Evolutionary conservation across 192 early-diverging fungal genomes (phyloP), one percentile per base, ranked within the genome.

Genomic region (Umbelopsis ramanniana): DNA sequence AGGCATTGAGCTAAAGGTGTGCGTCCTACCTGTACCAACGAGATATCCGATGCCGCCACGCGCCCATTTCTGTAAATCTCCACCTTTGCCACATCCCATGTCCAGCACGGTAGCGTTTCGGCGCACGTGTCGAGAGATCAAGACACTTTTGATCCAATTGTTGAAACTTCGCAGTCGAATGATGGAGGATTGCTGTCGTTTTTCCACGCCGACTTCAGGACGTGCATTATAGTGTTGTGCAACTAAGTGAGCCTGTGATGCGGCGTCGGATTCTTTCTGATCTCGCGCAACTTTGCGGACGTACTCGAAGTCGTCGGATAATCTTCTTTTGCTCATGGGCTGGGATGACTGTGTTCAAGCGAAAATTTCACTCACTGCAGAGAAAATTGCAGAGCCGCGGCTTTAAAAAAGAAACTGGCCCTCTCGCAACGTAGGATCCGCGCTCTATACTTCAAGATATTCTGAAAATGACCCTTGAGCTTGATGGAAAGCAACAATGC

Each of bases 81-180:
- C 95, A 22, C 95, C 95, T 79, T 97, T 97, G 19, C 98, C 98
- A 79, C 95, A 97, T 11, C 95, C 94, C 55, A 97, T 83, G 76
- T 98, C 98, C 48, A 99, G 86, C 9, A 94, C 96, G 8, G 52
- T 68, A 76, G 85, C 78, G 0, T 84, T 84, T 0, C 81, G 73
- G 11, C 74, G 70, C 8, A 87, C 85, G 78, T 92, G 89, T 29
- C 85, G 73, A 14, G 83, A 75, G 69, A 99, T 96, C 35, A 99
- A 80, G 3, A 96, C 82, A 14, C 93, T 89, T 71, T 99, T 99
- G 60, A 96, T 77, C 96, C 96, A 99, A 84, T 99, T 99, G 86
- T 99, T 98, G 79, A 96, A 96, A 68, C 87, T 89, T 50, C 94
- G 93, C 57, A 99, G 76, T 3, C 91, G 88, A 33, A 97, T 87